Percentiles rank a stretch among this genome's conserved stretches.
Conservation (phyloP, 345 rosid genomes). For the Eucalyptus globulus region DNA sequence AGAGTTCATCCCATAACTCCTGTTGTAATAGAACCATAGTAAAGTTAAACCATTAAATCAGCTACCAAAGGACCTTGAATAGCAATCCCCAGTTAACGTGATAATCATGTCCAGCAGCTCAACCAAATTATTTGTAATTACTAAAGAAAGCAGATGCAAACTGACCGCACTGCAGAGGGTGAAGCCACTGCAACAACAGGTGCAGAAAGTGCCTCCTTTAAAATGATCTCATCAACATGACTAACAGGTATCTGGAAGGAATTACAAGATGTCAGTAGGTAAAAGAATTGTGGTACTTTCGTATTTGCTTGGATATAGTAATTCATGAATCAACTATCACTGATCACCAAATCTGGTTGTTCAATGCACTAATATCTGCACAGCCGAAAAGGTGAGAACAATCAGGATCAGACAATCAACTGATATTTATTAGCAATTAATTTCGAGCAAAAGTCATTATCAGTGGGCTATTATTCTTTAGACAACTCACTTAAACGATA, state of each 20-base stretch:
- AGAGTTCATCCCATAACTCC: not conserved
- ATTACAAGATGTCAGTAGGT: not conserved
- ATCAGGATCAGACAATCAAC: not conserved
- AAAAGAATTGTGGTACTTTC: not conserved
- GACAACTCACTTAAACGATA: not conserved
- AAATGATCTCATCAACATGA: constrained; percentile 45
- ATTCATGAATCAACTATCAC: not conserved
- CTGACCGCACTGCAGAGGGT: constrained; percentile 77
- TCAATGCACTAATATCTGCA: not conserved
- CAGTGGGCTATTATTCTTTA: not conserved
- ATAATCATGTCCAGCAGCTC: not conserved
- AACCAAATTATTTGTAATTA: not conserved
- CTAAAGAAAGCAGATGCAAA: not conserved
- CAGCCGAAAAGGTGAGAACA: not conserved
- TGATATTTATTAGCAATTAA: not conserved
- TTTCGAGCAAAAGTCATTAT: not conserved
- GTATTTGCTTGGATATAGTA: not conserved
- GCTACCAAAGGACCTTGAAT: not conserved
- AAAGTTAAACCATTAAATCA: not conserved
- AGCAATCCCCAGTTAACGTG: not conserved
- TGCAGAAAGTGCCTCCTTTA: constrained; percentile 53
- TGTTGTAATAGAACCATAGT: not conserved
- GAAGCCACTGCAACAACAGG: constrained; percentile 91
- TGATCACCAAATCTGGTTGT: not conserved
- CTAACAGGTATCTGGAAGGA: constrained; percentile 54